phyloP scores from a whole-genome alignment of 139 green algal species.

The Raphidocelis subcapitata region DNA sequence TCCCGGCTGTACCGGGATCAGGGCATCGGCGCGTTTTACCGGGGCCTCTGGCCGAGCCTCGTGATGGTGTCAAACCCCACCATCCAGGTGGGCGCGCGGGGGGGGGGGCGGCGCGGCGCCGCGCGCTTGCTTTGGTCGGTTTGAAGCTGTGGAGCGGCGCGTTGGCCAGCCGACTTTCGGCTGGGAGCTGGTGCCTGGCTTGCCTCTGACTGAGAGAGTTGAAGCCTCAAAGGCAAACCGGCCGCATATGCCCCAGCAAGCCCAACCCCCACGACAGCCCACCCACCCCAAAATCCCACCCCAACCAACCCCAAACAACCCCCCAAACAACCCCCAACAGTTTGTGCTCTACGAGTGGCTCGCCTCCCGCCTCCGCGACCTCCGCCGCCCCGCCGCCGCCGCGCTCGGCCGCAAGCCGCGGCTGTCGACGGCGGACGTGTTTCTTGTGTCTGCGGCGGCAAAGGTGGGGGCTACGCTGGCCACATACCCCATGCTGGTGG shows the following conservation, averaged over 20 bases:
- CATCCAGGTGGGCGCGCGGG: conserved; percentile 31
- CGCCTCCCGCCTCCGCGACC: conserved; percentile 13
- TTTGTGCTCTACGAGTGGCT: conserved; percentile 89
- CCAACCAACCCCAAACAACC: background rate
- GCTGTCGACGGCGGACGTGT: conserved; percentile 71
- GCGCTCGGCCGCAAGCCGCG: background rate
- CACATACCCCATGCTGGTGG: conserved; percentile 93
- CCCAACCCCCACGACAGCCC: background rate
- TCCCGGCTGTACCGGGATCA: too few relatives aligned
- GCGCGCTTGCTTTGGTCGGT: background rate
- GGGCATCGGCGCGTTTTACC: background rate
- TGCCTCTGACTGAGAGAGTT: too few relatives aligned
- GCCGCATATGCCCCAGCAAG: background rate
- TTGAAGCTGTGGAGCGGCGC: too few relatives aligned
- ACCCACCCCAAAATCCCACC: background rate
- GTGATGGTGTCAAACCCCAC: conserved; percentile 92
- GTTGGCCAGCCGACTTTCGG: too few relatives aligned
- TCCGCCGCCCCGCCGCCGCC: background rate
- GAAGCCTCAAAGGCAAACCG: too few relatives aligned
- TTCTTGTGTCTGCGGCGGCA: conserved; percentile 78
- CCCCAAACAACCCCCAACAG: too few relatives aligned
- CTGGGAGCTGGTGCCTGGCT: background rate
- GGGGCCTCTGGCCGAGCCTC: conserved; percentile 75
- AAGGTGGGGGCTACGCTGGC: conserved; percentile 92
- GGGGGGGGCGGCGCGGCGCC: background rate